phyloP scores from a whole-genome alignment of 2,329 filamentous ascomycete species.

The Colletotrichum higginsianum region DNA sequence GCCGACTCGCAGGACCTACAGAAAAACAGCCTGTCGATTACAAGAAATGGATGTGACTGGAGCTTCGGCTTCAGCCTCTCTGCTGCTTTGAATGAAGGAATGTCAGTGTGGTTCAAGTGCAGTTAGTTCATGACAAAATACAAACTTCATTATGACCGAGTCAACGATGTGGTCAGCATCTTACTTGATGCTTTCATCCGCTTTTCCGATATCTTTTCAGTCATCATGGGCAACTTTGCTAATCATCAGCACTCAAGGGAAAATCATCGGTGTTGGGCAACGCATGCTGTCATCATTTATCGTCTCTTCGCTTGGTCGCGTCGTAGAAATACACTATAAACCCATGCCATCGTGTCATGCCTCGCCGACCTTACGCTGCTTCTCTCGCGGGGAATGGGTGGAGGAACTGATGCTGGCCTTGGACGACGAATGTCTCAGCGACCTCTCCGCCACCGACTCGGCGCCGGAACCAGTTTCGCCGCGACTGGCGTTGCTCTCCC shows the following conservation, averaged over 20 bases:
- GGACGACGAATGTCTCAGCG: slow-evolving; percentile 39
- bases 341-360: slow-evolving; percentile 23
- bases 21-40: too few relatives aligned
- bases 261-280: too few relatives aligned
- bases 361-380: slow-evolving; percentile 34
- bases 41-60: too few relatives aligned
- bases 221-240: background rate
- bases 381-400: slow-evolving; percentile 32
- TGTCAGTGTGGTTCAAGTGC: too few relatives aligned
- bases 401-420: slow-evolving; percentile 37
- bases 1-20: too few relatives aligned
- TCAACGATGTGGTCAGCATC: too few relatives aligned
- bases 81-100: too few relatives aligned
- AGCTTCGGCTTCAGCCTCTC: too few relatives aligned
- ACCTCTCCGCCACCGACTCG: slow-evolving; percentile 29
- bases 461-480: slow-evolving; percentile 31
- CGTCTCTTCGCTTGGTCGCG: slow-evolving; percentile 33
- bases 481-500: slow-evolving; percentile 59
- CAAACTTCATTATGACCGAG: too few relatives aligned
- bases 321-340: slow-evolving; percentile 34
- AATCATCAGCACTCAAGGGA: background rate
- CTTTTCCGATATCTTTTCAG: too few relatives aligned
- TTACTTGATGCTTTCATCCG: too few relatives aligned
- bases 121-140: too few relatives aligned
- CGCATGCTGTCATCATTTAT: slow-evolving; percentile 27